Evolutionary conservation across 2,329 filamentous ascomycete species (phyloP).

Genomic region (Chaetomium olivaceum): DNA sequence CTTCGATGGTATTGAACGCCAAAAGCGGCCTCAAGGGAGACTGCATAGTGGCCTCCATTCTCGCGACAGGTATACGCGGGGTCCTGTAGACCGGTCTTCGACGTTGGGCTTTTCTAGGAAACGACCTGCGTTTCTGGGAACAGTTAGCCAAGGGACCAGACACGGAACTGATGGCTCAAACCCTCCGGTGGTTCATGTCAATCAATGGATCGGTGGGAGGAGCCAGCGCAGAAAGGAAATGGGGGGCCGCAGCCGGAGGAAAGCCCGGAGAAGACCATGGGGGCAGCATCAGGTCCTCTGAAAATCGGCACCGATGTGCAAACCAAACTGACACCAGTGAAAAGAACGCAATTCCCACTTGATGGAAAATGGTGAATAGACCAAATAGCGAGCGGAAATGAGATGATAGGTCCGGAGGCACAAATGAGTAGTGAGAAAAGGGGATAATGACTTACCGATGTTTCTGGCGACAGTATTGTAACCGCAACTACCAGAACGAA

Average conservation of each 20-base stretch:
- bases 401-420: too few species aligned
- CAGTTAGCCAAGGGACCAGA: too few species aligned
- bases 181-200: too few species aligned
- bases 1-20: constrained; percentile 7
- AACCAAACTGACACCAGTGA: not conserved
- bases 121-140: too few species aligned
- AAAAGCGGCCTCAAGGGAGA: not conserved
- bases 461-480: too few species aligned
- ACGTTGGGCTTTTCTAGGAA: too few species aligned
- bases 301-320: not conserved
- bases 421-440: not conserved
- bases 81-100: not conserved
- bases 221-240: not conserved
- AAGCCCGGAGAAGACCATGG: not conserved
- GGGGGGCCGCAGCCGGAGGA: not conserved
- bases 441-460: not conserved
- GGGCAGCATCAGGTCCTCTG: not conserved
- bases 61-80: not conserved
- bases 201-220: too few species aligned
- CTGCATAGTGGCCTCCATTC: not conserved
- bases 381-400: too few species aligned
- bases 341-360: too few species aligned
- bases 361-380: too few species aligned
- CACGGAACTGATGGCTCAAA: too few species aligned
- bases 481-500: not conserved